These are phyloP conservation scores for Claviceps fusiformis DNA, from an alignment of 2,329 filamentous ascomycete genomes.

Conservation along the genomic window DNA sequence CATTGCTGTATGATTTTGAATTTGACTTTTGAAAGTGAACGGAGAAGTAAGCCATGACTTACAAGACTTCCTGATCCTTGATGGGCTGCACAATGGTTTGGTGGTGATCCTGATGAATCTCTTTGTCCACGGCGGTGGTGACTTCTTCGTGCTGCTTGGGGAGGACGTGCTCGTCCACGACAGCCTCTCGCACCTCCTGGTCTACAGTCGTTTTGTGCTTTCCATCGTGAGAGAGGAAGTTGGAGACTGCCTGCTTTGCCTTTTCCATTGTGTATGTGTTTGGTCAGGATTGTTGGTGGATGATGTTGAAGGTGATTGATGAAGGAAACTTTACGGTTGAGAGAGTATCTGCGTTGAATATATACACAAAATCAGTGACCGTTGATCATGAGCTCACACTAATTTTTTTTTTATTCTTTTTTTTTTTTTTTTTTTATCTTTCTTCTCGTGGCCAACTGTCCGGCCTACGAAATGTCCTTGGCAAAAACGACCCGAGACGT, in stretches of 20 bases:
- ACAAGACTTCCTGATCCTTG: constrained; percentile 22
- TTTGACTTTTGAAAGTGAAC: too few relatives aligned
- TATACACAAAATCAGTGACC: not conserved
- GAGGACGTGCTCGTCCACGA: constrained; percentile 46
- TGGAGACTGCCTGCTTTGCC: constrained; percentile 47
- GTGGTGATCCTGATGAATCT: constrained; percentile 60
- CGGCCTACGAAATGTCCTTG: too few relatives aligned
- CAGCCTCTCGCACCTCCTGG: constrained; percentile 46
- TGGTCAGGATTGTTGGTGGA: too few relatives aligned
- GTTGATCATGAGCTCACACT: too few relatives aligned
- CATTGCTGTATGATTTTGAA: too few relatives aligned
- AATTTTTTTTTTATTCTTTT: too few relatives aligned
- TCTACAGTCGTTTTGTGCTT: constrained; percentile 60
- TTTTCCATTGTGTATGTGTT: constrained; percentile 37
- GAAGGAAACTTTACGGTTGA: not conserved
- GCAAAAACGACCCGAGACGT: not conserved
- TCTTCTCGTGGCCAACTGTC: too few relatives aligned
- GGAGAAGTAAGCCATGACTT: constrained; percentile 16
- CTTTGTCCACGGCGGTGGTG: constrained; percentile 49
- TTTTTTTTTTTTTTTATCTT: too few relatives aligned
- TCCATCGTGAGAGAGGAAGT: constrained; percentile 47
- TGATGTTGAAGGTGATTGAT: not conserved
- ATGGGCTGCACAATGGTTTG: constrained; percentile 58
- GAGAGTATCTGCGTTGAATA: not conserved
- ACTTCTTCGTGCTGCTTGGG: constrained; percentile 49